phyloP scores from a whole-genome alignment of 495 filamentous ascomycete species.

The Cercophora scortea region DNA sequence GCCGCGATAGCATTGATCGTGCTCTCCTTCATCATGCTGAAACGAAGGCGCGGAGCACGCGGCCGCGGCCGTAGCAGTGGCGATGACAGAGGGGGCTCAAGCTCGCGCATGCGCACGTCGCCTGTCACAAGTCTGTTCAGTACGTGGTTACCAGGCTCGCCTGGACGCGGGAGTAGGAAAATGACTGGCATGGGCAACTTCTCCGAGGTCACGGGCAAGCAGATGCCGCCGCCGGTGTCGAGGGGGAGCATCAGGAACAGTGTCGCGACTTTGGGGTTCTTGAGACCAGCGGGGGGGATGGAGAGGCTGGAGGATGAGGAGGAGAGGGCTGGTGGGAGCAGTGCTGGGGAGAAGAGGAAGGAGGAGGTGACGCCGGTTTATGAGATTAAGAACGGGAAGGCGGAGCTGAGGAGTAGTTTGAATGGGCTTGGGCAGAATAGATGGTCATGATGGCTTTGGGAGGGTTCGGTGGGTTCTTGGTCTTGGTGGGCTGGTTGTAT shows the following conservation, averaged over 20 bases:
- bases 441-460: conserved; percentile 11
- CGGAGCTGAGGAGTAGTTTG: conserved; percentile 24
- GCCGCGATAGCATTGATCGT: conserved; percentile 27
- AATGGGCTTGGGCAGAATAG: conserved; percentile 28
- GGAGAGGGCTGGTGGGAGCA: conserved; percentile 4
- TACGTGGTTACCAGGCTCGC: conserved; percentile 11
- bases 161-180: neutral
- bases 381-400: conserved; percentile 12
- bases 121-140: conserved; percentile 11
- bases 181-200: conserved; percentile 16
- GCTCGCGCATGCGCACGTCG: neutral
- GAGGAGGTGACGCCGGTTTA: conserved; percentile 4
- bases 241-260: conserved; percentile 12
- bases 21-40: conserved; percentile 27
- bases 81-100: neutral
- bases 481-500: neutral
- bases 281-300: conserved; percentile 12
- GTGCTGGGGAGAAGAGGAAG: conserved; percentile 1
- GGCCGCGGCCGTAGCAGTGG: conserved; percentile 1
- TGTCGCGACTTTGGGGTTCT: conserved; percentile 9
- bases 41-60: conserved; percentile 14
- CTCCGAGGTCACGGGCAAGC: conserved; percentile 10
- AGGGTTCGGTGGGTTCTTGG: too few species aligned
- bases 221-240: neutral
- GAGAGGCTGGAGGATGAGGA: conserved; percentile 20